Percentiles rank a stretch among this genome's conserved stretches.
Evolutionary conservation across 2,329 filamentous ascomycete genomes (phyloP).

Genomic region (Diaporthe sp.): DNA sequence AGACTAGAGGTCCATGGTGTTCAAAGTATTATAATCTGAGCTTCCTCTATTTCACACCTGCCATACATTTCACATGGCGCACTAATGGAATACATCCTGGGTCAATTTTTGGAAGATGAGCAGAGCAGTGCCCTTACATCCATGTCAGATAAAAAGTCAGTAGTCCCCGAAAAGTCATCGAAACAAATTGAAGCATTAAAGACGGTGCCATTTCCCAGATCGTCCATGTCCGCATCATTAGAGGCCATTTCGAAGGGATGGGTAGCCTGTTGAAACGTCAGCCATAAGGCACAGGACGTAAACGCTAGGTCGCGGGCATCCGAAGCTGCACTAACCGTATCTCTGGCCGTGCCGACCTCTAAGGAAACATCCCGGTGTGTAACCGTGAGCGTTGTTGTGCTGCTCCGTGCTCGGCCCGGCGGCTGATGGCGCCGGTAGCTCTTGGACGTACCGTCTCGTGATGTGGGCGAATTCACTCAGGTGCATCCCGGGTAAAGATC

Average conservation of each 20-base stretch:
- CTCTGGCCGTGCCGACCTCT: background rate
- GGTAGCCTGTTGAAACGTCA: background rate
- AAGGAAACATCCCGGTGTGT: background rate
- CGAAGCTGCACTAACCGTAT: background rate
- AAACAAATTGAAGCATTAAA: background rate
- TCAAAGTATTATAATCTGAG: no score
- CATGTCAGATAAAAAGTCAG: background rate
- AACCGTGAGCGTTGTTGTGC: background rate
- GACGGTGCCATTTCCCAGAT: background rate
- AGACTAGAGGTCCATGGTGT: no score
- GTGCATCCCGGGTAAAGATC: conserved; percentile 39
- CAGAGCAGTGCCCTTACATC: background rate
- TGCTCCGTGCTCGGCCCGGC: background rate
- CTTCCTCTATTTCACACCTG: no score
- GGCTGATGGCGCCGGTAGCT: background rate
- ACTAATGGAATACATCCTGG: background rate
- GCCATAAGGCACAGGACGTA: background rate
- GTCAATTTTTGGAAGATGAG: background rate
- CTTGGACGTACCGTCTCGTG: conserved; percentile 13
- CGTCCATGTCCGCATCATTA: background rate
- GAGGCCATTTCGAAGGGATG: background rate
- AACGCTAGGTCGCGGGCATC: background rate
- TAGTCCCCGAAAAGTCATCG: background rate
- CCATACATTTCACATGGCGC: no score
- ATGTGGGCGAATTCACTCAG: conserved; percentile 40